phyloP scores from a whole-genome alignment of 495 filamentous ascomycete genomes.

The Xylona heveae region DNA sequence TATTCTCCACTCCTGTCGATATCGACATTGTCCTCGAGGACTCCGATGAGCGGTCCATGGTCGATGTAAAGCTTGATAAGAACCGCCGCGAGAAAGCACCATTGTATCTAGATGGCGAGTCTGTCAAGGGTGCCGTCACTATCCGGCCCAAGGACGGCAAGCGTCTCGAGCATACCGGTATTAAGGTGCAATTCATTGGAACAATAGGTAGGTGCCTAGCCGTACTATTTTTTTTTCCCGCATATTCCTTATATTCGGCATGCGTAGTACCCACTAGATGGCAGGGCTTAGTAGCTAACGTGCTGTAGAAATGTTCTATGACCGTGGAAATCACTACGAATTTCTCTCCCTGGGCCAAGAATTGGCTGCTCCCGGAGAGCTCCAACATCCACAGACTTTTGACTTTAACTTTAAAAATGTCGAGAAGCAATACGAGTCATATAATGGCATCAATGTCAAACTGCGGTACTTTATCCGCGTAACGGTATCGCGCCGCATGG shows the following conservation, averaged over 20 bases:
- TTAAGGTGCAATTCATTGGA: conserved; percentile 99
- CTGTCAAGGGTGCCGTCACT: conserved; percentile 86
- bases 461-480: conserved; percentile 96
- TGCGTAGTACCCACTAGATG: too few relatives aligned
- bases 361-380: conserved; percentile 84
- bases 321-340: conserved; percentile 97
- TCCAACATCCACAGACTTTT: conserved; percentile 96
- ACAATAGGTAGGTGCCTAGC: conserved; percentile 51
- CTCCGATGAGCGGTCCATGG: conserved; percentile 76
- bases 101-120: conserved; percentile 94
- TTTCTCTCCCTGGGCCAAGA: conserved; percentile 93
- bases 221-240: background rate
- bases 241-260: background rate
- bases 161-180: conserved; percentile 90
- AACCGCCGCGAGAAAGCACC: conserved; percentile 88
- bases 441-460: conserved; percentile 98
- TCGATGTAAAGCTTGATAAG: conserved; percentile 97
- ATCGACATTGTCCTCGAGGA: conserved; percentile 97
- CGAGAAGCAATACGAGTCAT: conserved; percentile 99
- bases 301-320: conserved; percentile 86
- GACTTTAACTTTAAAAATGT: conserved; percentile 99
- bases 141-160: conserved; percentile 97
- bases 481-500: conserved; percentile 90
- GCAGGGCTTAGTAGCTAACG: conserved; percentile 1
- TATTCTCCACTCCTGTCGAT: conserved; percentile 94